Base-by-base conservation (phyloP, 805 yeast genomes). In the Scheffersomyces stipitis region DNA sequence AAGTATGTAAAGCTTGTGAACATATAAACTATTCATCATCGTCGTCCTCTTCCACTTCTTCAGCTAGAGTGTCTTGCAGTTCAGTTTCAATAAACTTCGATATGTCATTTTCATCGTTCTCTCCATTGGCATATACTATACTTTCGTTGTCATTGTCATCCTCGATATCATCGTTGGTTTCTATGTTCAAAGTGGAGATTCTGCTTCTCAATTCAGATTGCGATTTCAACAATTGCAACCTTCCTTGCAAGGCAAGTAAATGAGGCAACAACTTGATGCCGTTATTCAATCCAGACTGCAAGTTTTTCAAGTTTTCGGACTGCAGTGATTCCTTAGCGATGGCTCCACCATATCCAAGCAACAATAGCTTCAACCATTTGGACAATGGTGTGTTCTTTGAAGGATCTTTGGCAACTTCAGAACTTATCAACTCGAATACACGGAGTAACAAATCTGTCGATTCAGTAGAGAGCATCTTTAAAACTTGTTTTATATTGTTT, bases 171-270 rank as follows among this genome's bases (percentile, higher is more conserved):
- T 20, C 24, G 7, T 7, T 10, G 24, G 7, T 20, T 20, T 20
- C 24, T 7, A 20, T 16, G 22, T 14, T 24, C 37, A 31, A 31
- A 20, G 35, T 5, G 5, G 33, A 36, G 13, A 48, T 41, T 31
- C 41, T 43, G n/a, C 42, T 38, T 41, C 97, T 80, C 46, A 91
- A 64, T 39, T 76, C 73, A 8, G 87, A 72, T 62, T 91, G 98
- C 3, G 88, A 76, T 45, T 76, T 76, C 29, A 91, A 70, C 58
- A 91, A 72, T 51, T 83, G 85, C 31, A 91, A 67, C 45, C 93
- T 78, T 31, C 99, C 99, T 58, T 90, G 95, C 20, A 91, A 72
- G 1, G 93, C 80, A 17, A 90, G 64, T 34, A 91, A 68, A 27
- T 78, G 73, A 6, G 90, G 84, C 44, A 91, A 62, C 16, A 73